phyloP scores from a whole-genome alignment of 139 green algal species.

The Raphidocelis subcapitata region DNA sequence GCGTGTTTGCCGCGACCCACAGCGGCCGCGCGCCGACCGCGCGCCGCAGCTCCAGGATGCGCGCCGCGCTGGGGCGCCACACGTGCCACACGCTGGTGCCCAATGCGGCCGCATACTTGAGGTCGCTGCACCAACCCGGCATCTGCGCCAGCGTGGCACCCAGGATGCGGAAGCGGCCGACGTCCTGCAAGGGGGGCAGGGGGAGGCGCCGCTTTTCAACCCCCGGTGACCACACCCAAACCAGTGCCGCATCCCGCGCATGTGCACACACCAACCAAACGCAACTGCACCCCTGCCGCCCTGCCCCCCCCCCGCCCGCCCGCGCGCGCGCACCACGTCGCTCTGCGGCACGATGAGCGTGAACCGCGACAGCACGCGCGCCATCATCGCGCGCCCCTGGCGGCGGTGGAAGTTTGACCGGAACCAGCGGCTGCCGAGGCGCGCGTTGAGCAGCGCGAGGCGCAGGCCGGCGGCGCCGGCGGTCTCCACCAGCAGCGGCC shows the following conservation, averaged over 20 bases:
- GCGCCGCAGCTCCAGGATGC: slow-evolving; percentile 4
- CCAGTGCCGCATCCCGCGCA: no score
- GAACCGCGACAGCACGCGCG: slow-evolving; percentile 41
- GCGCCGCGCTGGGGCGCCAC: slow-evolving; percentile 24
- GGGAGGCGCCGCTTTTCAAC: no score
- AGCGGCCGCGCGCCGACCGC: slow-evolving; percentile 34
- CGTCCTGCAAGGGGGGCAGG: slow-evolving; percentile 35
- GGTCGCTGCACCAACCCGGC: slow-evolving; percentile 62
- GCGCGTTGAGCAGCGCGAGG: slow-evolving; percentile 61
- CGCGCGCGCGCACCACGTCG: slow-evolving; percentile 41
- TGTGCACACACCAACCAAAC: no score
- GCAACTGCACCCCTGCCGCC: not conserved
- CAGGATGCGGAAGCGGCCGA: slow-evolving; percentile 62
- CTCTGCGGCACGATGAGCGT: slow-evolving; percentile 56
- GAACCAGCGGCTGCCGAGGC: slow-evolving; percentile 38
- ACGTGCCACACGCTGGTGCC: slow-evolving; percentile 49
- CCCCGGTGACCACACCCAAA: no score
- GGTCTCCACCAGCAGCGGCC: slow-evolving; percentile 39
- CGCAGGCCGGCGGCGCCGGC: slow-evolving; percentile 26
- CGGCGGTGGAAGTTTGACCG: slow-evolving; percentile 39
- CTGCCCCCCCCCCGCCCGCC: no score
- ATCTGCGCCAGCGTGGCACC: slow-evolving; percentile 57
- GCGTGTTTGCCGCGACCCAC: slow-evolving; percentile 52
- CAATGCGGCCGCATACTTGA: slow-evolving; percentile 57
- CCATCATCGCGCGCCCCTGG: slow-evolving; percentile 27